Evolutionary conservation across 805 yeast species (phyloP), one percentile per base, ranked within the genome.

Genomic region (Alloascoidea hylecoeti): DNA sequence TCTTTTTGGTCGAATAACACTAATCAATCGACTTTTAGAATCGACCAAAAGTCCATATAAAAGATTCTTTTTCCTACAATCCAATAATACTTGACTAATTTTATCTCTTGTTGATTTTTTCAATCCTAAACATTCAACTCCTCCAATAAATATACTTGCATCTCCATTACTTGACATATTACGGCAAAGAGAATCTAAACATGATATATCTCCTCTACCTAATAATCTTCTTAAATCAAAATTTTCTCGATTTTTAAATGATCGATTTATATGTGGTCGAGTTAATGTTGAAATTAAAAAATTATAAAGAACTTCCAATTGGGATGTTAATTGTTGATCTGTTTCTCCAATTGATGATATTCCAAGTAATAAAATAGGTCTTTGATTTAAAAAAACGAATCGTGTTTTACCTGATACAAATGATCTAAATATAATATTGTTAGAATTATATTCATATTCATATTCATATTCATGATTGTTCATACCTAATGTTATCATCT

Each of bases 281-380:
- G 94, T 80, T 32, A 92, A 58, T 0, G 92, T 80, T 0, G 94
- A 75, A n/a, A 89, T 52, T 4, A 89, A 52, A 52, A 82, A 89
- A 36, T 83, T 75, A 57, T 88, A 78, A 13, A 89, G 49, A 15
- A 79, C 66, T 37, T 75, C 78, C 36, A 89, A 59, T 48, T 89
- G 96, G 23, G 72, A 68, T 33, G 63, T 49, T 36, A 79, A 49
- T 37, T 75, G 72, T 12, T 55, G 42, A 33, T 67, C 65, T 0
- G 69, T 56, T 49, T 80, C 86, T 18, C 67, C 67, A 15, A 68
- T 50, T 17, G 64, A 62, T 1, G 85, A 69, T 4, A 81, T 68
- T 0, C 92, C 84, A 48, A 85, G 75, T 17, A 88, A 57, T 4
- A 83, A 64, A 13, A 89, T 65, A 1, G 96, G 96, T 1, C 68